Evolutionary conservation across 169 alveolate species (phyloP), one percentile per base, ranked within the genome.

Genomic region (Eimeria nieschulzi): DNA sequence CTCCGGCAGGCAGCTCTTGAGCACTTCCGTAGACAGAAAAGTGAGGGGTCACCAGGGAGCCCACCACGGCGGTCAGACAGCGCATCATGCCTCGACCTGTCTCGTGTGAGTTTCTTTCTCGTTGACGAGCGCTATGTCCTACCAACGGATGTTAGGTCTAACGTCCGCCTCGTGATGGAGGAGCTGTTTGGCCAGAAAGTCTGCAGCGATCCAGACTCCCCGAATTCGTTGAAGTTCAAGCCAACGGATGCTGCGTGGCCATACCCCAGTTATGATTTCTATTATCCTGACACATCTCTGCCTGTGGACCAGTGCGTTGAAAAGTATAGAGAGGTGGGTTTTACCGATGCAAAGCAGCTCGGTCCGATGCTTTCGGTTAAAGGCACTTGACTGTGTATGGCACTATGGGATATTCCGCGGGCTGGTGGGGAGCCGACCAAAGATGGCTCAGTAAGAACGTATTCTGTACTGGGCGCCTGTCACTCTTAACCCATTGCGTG

Each of bases 41-140:
- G 64, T 13, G 68, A 88, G n/a, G 39, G 9, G 12, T 25, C 53
- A 78, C 83, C 46, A 10, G 56, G 26, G 17, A 15, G 93, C 26
- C 39, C 54, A 51, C 71, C 25, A 26, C 75, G 64, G 54, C 6
- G 66, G 23, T 75, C 73, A 10, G 82, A 70, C 17, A 9, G 68
- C 13, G 9, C 84, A 17, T 63, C 54, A 33, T 71, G 68, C 54
- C 17, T 25, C 9, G 95, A 92, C 51, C 86, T 92, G 86, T 70
- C 82, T 0, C 91, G 93, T 55, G 87, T 92, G 39, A 54, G 63
- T 66, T 72, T 92, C 68, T 92, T 92, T 72, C 83, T 92, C 23
- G 95, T 92, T 21, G 95, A 92, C 75, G 95, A 92, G 71, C 82
- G 95, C 21, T 84, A 85, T 71, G 93, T 92, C 23, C 93, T 64